Conservation (phyloP, 1,139 yeast species). For the Hansenula anomala region DNA sequence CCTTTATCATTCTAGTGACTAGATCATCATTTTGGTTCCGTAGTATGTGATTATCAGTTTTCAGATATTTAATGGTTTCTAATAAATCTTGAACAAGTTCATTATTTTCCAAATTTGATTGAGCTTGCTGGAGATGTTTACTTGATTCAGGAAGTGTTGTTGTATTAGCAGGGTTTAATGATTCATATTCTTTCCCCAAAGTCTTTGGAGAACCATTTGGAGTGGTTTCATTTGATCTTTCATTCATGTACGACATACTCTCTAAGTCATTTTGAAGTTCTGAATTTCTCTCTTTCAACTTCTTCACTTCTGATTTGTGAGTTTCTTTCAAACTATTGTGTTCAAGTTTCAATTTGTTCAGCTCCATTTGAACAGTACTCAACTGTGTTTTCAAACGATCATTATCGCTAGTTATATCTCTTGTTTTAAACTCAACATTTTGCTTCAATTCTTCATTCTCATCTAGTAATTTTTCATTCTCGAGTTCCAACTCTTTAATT, state of each 20-base stretch:
- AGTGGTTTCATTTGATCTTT: constrained; percentile 3
- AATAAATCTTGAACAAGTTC: constrained; percentile 17
- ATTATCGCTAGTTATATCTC: constrained; percentile 1
- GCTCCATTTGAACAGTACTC: constrained; percentile 10
- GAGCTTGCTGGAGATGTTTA: constrained; percentile 1
- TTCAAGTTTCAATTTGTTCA: constrained; percentile 15
- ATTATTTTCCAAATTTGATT: constrained; percentile 1
- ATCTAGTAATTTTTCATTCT: constrained; percentile 8
- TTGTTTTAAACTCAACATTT: neutral
- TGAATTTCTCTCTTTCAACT: constrained; percentile 12
- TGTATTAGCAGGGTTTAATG: neutral
- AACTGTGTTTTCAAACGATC: constrained; percentile 6
- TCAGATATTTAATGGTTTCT: constrained; percentile 16
- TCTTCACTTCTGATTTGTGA: constrained; percentile 13
- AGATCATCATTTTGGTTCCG: constrained; percentile 9
- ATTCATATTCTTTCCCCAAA: neutral
- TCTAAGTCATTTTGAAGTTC: constrained; percentile 12
- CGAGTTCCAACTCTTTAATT: constrained; percentile 9
- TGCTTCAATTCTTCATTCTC: constrained; percentile 7
- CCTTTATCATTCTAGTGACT: constrained; percentile 5
- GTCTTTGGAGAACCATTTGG: constrained; percentile 11
- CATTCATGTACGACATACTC: neutral
- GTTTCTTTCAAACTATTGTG: constrained; percentile 14
- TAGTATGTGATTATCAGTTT: constrained; percentile 11
- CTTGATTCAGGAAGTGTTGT: neutral